Evolutionary conservation across 2,329 filamentous ascomycete species (phyloP).

Genomic region (Paecilomyces sp.): DNA sequence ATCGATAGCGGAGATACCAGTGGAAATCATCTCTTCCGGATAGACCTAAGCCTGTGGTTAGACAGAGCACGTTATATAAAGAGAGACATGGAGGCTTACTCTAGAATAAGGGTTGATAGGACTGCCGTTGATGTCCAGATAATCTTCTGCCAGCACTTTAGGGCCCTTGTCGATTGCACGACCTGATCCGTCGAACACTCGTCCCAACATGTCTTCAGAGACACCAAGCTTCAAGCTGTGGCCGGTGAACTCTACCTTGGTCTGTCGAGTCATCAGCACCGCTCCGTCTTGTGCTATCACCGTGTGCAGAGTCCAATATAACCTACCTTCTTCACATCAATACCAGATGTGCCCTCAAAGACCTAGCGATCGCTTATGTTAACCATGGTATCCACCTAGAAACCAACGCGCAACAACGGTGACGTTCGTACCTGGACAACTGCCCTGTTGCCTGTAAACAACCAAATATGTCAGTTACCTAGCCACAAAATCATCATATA

Average conservation of each 20-base stretch:
- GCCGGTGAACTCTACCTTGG: slow-evolving; percentile 94
- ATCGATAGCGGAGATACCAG: slow-evolving; percentile 97
- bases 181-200: slow-evolving; percentile 97
- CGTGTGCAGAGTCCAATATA: neutral
- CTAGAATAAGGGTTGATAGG: slow-evolving; percentile 98
- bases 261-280: slow-evolving; percentile 48
- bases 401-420: slow-evolving; percentile 2
- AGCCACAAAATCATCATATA: neutral
- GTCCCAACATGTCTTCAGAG: slow-evolving; percentile 98
- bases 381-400: slow-evolving; percentile 13
- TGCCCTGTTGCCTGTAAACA: slow-evolving; percentile 68
- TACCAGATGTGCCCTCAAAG: slow-evolving; percentile 93
- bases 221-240: slow-evolving; percentile 97
- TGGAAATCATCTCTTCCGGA: slow-evolving; percentile 99
- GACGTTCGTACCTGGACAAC: slow-evolving; percentile 72
- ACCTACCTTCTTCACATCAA: slow-evolving; percentile 93
- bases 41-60: slow-evolving; percentile 60
- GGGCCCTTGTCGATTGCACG: slow-evolving; percentile 98
- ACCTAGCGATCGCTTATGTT: slow-evolving; percentile 51
- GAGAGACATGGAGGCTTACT: slow-evolving; percentile 46
- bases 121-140: slow-evolving; percentile 96
- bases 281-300: slow-evolving; percentile 11
- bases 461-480: neutral
- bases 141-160: slow-evolving; percentile 96
- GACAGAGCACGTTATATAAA: slow-evolving; percentile 3